Conservation (phyloP, 2,329 filamentous ascomycete species). For the Keithomyces neogunnii region DNA sequence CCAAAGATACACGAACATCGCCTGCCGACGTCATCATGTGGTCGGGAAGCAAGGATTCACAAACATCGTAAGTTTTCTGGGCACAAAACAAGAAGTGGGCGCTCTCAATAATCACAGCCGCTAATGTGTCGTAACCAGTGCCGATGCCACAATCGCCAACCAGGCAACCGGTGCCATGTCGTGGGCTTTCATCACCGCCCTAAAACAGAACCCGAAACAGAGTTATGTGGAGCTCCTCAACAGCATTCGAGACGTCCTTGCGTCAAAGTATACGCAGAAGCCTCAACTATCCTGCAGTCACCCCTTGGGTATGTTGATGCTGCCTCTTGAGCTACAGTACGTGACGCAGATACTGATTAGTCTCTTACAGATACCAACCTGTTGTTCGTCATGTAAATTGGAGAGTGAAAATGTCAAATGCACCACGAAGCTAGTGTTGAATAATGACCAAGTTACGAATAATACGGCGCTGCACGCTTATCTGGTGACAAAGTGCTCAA, state of each 20-base stretch:
- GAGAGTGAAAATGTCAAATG: not conserved
- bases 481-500: too few species aligned
- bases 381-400: not conserved
- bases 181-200: conserved; percentile 85
- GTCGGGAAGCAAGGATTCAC: conserved; percentile 91
- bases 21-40: conserved; percentile 97
- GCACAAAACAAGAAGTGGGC: not conserved
- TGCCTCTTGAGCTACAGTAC: conserved; percentile 1
- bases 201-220: conserved; percentile 90
- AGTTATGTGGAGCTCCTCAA: conserved; percentile 94
- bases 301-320: conserved; percentile 65
- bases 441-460: not conserved
- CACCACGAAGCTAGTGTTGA: not conserved
- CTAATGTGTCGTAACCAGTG: conserved; percentile 39
- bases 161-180: conserved; percentile 97
- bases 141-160: conserved; percentile 79
- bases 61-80: conserved; percentile 58
- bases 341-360: not conserved
- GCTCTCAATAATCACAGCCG: conserved; percentile 4
- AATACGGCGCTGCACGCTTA: not conserved
- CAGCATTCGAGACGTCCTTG: conserved; percentile 83
- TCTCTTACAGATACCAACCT: not conserved
- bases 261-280: conserved; percentile 85
- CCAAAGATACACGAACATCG: conserved; percentile 82
- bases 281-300: conserved; percentile 95